These are phyloP conservation scores for Harringtonia aguacate DNA, from an alignment of 2,329 filamentous ascomycete species.

Conservation along the genomic window DNA sequence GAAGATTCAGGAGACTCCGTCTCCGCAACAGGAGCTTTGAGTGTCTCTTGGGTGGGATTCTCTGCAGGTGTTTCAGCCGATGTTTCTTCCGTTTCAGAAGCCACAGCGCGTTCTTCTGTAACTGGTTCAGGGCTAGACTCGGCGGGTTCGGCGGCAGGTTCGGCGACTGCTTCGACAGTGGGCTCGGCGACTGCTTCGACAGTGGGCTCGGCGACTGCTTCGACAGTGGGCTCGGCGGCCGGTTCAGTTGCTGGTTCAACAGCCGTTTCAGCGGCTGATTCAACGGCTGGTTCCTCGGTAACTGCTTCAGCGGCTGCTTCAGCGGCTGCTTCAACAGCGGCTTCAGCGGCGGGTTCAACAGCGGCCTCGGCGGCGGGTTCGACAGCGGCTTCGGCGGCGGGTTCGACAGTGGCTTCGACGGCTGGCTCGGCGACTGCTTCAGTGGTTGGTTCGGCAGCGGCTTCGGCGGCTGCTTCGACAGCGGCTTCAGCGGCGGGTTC, in stretches of 20 bases:
- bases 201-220: background rate
- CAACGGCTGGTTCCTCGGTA: conserved; percentile 1
- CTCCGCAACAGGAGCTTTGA: background rate
- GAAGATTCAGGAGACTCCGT: conserved; percentile 8
- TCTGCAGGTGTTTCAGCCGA: background rate
- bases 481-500: background rate
- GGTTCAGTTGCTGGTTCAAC: background rate
- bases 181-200: too few species aligned
- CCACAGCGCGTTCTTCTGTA: background rate
- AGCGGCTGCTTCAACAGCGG: conserved; percentile 3
- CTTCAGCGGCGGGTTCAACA: conserved; percentile 2
- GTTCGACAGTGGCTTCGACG: conserved; percentile 1
- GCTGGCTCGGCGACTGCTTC: conserved; percentile 9
- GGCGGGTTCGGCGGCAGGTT: background rate
- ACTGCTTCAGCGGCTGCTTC: conserved; percentile 2
- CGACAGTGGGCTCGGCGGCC: background rate
- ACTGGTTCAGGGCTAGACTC: too few species aligned
- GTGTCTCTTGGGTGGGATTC: too few species aligned
- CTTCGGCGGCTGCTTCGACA: background rate
- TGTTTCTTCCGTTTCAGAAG: background rate
- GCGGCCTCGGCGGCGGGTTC: conserved; percentile 2
- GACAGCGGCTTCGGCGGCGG: background rate
- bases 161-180: background rate
- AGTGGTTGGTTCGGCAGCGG: background rate
- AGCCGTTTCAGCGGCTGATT: background rate